Evolutionary conservation across 768 basidiomycete species (phyloP), one percentile per base, ranked within the genome.

Genomic region (Scleroderma bovista): DNA sequence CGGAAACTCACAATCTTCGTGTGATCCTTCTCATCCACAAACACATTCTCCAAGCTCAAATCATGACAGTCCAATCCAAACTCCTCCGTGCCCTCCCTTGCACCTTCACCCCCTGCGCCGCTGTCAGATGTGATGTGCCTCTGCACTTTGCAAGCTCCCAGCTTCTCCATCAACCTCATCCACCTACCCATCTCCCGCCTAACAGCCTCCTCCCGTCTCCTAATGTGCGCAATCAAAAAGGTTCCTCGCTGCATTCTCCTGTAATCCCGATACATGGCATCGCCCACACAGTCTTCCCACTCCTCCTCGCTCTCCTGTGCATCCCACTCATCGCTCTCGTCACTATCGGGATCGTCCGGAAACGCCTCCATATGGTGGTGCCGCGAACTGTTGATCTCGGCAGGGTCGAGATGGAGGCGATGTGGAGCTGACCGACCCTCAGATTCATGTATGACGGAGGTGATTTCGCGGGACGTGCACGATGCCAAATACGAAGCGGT

Each of bases 51-150:
- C 60, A 89, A 63, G 58, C 87, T 92, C 41, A 93, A 66, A 62
- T 93, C 92, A 55, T 93, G 92, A 59, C 85, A 86, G 59, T 93
- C 90, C 45, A 93, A 66, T 2, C 84, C 81, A 61, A 93, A 91
- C 60, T 82, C 78, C 63, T 87, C 86, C 11, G 6, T 33, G 3
- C 19, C 61, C 60, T 10, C 58, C 65, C 17, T 63, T 69, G 2
- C 31, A 16, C 9, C n/a, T 3, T 11, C 31, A 33, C 1, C 12
- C 10, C 9, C 31, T 20, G n/a, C 16, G 29, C 29, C 31, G 20
- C 32, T 26, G 6, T 15, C 17, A 20, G 22, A 33, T 17, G n/a
- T 7, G 6, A n/a, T 23, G 38, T 56, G 39, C 55, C 59, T 46
- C 63, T 54, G 9, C 58, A 47, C 44, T 68, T 65, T 37, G 61